Conservation (phyloP, 2,329 filamentous ascomycete species). For the Dactylellina leptospora region DNA sequence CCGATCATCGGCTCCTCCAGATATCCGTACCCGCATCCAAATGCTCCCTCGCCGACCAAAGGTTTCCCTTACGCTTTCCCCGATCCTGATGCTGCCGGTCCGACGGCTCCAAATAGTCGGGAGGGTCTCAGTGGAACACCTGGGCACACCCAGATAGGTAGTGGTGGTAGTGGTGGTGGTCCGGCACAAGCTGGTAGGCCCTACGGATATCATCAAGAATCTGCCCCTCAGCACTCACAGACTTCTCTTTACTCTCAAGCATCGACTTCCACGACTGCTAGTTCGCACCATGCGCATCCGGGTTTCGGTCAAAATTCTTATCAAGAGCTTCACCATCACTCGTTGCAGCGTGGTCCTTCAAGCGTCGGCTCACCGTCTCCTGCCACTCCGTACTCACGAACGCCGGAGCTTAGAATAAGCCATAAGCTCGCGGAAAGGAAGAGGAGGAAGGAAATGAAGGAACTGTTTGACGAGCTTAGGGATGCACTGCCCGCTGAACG, state of each 20-base stretch:
- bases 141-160: constrained; percentile 10
- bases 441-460: constrained; percentile 86
- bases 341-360: constrained; percentile 51
- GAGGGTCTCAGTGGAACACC: constrained; percentile 35
- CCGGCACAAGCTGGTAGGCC: constrained; percentile 35
- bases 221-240: constrained; percentile 52
- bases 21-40: constrained; percentile 57
- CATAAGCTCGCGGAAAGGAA: constrained; percentile 88
- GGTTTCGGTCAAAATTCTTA: constrained; percentile 26
- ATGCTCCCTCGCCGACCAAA: constrained; percentile 57
- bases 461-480: constrained; percentile 81
- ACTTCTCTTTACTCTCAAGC: constrained; percentile 53
- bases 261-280: constrained; percentile 42
- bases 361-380: constrained; percentile 51
- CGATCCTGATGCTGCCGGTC: constrained; percentile 57
- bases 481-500: constrained; percentile 81
- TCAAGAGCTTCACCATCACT: constrained; percentile 56
- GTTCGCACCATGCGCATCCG: constrained; percentile 43
- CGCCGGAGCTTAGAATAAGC: constrained; percentile 80
- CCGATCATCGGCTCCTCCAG: constrained; percentile 57
- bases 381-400: constrained; percentile 75
- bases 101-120: constrained; percentile 51
- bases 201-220: constrained; percentile 49
- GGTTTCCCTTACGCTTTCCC: constrained; percentile 58
- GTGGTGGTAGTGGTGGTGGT: too few species aligned